A percentile compares a stretch with the other conserved stretches of the same genome.
Evolutionary conservation across 78 protist genomes (phyloP).

Genomic region (Salpingoeca rosetta): DNA sequence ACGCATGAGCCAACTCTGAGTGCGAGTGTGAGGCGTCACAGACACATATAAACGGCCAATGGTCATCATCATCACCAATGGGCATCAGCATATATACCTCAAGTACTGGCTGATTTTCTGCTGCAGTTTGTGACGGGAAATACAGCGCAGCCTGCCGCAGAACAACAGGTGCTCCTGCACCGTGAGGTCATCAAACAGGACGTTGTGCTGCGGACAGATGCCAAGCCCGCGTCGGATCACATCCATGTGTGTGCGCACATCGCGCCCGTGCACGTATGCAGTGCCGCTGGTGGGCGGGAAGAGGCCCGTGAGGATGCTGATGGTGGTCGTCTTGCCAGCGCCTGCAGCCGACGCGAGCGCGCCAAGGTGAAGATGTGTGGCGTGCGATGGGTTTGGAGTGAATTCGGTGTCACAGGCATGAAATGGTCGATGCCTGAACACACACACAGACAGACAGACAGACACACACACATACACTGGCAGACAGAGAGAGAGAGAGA

Average conservation of each 20-base stretch:
- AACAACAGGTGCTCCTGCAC: conserved; percentile 44
- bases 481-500: too few species aligned
- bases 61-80: neutral
- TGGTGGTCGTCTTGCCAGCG: conserved; percentile 55
- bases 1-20: too few species aligned
- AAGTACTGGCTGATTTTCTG: neutral
- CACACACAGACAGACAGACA: too few species aligned
- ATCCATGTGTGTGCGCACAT: neutral
- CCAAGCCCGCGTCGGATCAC: conserved; percentile 29
- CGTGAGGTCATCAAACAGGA: conserved; percentile 49
- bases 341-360: too few species aligned
- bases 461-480: too few species aligned
- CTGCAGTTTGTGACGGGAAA: neutral
- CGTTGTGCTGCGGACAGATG: conserved; percentile 76
- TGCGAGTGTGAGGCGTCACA: neutral
- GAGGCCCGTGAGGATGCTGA: conserved; percentile 67
- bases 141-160: conserved; percentile 29
- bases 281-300: conserved; percentile 58
- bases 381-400: too few species aligned
- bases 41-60: neutral
- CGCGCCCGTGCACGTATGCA: neutral
- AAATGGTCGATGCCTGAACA: too few species aligned
- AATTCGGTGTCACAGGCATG: too few species aligned
- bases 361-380: too few species aligned
- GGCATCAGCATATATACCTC: neutral